phyloP scores from a whole-genome alignment of 306 rosid species.

The Malus sieversii region DNA sequence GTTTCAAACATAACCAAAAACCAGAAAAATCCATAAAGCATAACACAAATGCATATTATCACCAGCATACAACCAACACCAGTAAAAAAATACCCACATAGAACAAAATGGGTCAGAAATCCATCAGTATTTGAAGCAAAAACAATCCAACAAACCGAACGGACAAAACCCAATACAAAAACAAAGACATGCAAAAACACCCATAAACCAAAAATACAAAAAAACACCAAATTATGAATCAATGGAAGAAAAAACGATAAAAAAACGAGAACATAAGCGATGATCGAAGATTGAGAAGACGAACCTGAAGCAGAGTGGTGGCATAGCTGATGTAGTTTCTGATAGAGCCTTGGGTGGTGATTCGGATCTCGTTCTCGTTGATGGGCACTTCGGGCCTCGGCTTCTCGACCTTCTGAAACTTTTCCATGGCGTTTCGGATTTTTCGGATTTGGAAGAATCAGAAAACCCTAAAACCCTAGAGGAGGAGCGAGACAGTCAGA shows the following conservation, averaged over 20 bases:
- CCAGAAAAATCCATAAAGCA: not conserved
- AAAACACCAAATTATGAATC: not conserved
- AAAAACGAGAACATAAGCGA: not conserved
- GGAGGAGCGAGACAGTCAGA: not conserved
- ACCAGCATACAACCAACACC: not conserved
- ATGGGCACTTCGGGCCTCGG: slow-evolving; percentile 76
- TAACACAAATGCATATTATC: not conserved
- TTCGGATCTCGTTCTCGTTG: slow-evolving; percentile 82
- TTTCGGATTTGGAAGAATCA: slow-evolving; percentile 4
- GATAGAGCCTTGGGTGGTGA: slow-evolving; percentile 93
- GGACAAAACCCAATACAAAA: not conserved
- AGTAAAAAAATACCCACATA: not conserved
- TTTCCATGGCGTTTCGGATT: slow-evolving; percentile 48
- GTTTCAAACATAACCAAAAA: not conserved
- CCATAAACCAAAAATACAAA: not conserved
- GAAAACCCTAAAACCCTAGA: slow-evolving; percentile 64
- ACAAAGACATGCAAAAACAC: not conserved
- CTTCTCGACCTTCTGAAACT: slow-evolving; percentile 87
- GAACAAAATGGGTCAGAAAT: not conserved
- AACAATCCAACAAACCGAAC: not conserved
- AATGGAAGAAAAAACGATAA: not conserved
- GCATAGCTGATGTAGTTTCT: slow-evolving; percentile 97
- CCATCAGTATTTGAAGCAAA: not conserved
- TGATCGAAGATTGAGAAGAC: not conserved
- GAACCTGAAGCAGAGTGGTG: slow-evolving; percentile 79